Percentiles rank a stretch among this genome's conserved stretches.
phyloP scores from a whole-genome alignment of 306 rosid species.

The Rosa rugosa region DNA sequence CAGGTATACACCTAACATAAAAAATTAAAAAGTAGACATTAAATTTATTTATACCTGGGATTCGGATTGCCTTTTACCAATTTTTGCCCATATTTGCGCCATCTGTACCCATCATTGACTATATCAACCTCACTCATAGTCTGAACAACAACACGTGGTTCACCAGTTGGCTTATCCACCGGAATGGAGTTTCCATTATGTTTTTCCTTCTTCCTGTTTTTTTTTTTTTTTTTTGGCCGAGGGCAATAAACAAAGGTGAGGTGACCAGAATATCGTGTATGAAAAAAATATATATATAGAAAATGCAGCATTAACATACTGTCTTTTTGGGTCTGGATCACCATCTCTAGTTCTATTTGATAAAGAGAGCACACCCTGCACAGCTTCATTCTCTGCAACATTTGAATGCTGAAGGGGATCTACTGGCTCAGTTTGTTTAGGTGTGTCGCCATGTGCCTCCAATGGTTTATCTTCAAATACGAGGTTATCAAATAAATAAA shows the following conservation, averaged over 20 bases:
- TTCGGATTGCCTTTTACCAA: slow-evolving; percentile 79
- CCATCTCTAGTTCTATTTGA: slow-evolving; percentile 40
- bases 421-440: slow-evolving; percentile 42
- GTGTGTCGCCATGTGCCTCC: slow-evolving; percentile 37
- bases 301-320: slow-evolving; percentile 47
- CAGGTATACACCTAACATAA: slow-evolving; percentile 7
- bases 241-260: slow-evolving; percentile 27
- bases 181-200: slow-evolving; percentile 33
- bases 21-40: neutral
- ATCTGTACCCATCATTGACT: slow-evolving; percentile 84
- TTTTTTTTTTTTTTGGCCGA: slow-evolving; percentile 24
- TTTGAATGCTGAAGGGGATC: slow-evolving; percentile 36
- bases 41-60: slow-evolving; percentile 62
- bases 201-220: slow-evolving; percentile 61
- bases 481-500: slow-evolving; percentile 30
- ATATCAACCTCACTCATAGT: slow-evolving; percentile 75
- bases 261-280: slow-evolving; percentile 1
- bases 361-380: slow-evolving; percentile 43
- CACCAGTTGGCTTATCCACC: slow-evolving; percentile 49
- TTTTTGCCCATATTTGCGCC: slow-evolving; percentile 98
- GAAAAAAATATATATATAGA: neutral
- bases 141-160: slow-evolving; percentile 61
- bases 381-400: slow-evolving; percentile 37
- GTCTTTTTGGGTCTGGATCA: slow-evolving; percentile 64
- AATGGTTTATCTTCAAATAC: slow-evolving; percentile 46